Evolutionary conservation across 257 asterid species (phyloP), one percentile per base, ranked within the genome.

Genomic region (Fraxinus pennsylvanica): DNA sequence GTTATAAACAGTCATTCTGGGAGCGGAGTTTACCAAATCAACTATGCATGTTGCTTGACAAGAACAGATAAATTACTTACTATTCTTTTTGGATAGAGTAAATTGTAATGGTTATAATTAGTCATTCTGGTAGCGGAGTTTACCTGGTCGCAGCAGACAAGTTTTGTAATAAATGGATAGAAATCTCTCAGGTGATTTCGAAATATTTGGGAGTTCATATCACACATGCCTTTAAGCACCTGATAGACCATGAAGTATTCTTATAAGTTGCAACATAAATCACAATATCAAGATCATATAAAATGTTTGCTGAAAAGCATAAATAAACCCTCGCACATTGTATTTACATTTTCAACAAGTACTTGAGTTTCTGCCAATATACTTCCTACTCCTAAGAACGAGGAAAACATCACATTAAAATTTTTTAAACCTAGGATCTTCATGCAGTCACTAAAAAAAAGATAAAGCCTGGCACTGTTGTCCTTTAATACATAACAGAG

Each of bases 61-160:
- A n/a, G n/a, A n/a, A n/a, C n/a, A 41, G 14, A 41, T 9, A 9
- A 41, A 41, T 9, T 41, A 9, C 3, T 1, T 41, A 41, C 47
- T 41, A 9, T 41, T 41, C 47, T 9, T 41, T 41, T 38, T 38
- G 41, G 41, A 38, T 38, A 38, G 10, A 6, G 9, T 38, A 38
- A 13, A 30, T 35, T 36, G 21, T 45, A 41, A 68, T n/a, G n/a
- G n/a, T 27, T 25, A 12, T 54, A 69, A 39, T 21, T 12, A 73
- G 57, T 47, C 72, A 77, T 29, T 41, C 22, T 9, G 6, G 74
- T 78, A 65, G 52, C 68, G 22, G 84, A 78, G 68, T 70, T 86
- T 90, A 95, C 99, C 99, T 93, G 99, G 86, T 95, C 94, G 70
- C 93, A 89, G 93, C 97, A 90, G 72, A 95, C 93, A 25, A 95